Percentiles rank a stretch among this genome's conserved stretches.
These are phyloP conservation scores for Wallacemonas sp. DNA, from an alignment of 208 protist genomes.

Conservation along the genomic window DNA sequence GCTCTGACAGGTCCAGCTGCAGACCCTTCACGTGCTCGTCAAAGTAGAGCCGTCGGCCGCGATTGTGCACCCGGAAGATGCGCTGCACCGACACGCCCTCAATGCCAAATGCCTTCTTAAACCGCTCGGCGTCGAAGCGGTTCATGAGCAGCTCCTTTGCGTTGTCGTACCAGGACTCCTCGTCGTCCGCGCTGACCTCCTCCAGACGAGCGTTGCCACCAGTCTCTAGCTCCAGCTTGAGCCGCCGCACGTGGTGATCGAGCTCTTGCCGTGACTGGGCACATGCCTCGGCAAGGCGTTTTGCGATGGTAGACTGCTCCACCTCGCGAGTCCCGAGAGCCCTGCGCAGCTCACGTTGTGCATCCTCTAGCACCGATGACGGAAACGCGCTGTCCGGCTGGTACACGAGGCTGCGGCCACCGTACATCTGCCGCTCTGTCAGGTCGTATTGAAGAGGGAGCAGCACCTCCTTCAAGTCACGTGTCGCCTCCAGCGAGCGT, in stretches of 20 bases:
- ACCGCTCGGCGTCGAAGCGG: conserved; percentile 65
- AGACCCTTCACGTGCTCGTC: conserved; percentile 73
- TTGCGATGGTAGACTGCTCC: conserved; percentile 47
- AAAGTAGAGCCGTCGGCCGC: conserved; percentile 79
- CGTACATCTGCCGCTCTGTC: conserved; percentile 35
- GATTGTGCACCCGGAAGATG: conserved; percentile 83
- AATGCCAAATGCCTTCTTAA: conserved; percentile 53
- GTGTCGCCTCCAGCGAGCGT: conserved; percentile 24
- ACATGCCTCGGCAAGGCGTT: conserved; percentile 36
- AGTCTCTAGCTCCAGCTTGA: conserved; percentile 85
- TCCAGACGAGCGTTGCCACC: conserved; percentile 92
- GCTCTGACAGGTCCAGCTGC: conserved; percentile 75
- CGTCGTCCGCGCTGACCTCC: conserved; percentile 33
- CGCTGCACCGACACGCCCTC: conserved; percentile 56
- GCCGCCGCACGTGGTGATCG: conserved; percentile 37
- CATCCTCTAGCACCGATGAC: conserved; percentile 23
- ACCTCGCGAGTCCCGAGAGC: conserved; percentile 70
- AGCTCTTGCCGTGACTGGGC: conserved; percentile 27
- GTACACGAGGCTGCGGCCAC: conserved; percentile 7
- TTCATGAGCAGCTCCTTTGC: conserved; percentile 60
- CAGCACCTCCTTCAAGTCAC: conserved; percentile 31
- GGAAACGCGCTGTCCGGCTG: conserved; percentile 14
- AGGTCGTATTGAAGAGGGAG: conserved; percentile 35
- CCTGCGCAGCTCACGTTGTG: conserved; percentile 31
- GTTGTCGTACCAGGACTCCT: conserved; percentile 67